Conservation (phyloP, 1,284 basidiomycete genomes). For the Malassezia pachydermatis region DNA sequence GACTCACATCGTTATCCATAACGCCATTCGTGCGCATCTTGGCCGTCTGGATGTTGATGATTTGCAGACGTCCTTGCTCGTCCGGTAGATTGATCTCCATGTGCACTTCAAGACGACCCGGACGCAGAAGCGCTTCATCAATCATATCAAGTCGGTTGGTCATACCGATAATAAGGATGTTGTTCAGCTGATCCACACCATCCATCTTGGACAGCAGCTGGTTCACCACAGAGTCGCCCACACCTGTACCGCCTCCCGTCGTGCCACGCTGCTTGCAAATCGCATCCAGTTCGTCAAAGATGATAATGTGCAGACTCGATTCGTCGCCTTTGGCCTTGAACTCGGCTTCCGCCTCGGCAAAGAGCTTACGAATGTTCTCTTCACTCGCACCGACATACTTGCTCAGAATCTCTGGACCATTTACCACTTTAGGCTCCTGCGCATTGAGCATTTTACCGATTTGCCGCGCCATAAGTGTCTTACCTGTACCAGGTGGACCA, state of each 20-base stretch:
- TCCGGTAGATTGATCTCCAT: constrained; percentile 98
- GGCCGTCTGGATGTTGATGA: constrained; percentile 84
- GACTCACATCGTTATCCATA: constrained; percentile 78
- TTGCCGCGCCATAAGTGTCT: constrained; percentile 94
- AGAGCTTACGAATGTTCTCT: constrained; percentile 96
- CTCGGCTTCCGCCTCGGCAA: constrained; percentile 96
- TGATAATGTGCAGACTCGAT: constrained; percentile 96
- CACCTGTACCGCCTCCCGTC: constrained; percentile 67
- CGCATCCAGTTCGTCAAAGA: constrained; percentile 97
- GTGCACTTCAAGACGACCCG: constrained; percentile 98
- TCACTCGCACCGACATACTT: constrained; percentile 97
- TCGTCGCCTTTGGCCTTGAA: constrained; percentile 98
- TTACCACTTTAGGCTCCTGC: constrained; percentile 94
- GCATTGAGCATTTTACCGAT: constrained; percentile 99
- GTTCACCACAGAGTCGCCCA: constrained; percentile 96
- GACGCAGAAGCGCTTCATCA: constrained; percentile 91
- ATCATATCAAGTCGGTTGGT: constrained; percentile 99
- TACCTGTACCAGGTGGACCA: constrained; percentile 95
- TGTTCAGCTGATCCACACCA: constrained; percentile 97
- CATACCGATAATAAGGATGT: constrained; percentile 99
- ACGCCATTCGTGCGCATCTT: constrained; percentile 88
- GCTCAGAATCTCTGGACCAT: constrained; percentile 93
- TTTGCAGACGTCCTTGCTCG: constrained; percentile 82
- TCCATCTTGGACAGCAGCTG: constrained; percentile 99
- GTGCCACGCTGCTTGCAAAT: constrained; percentile 87